Evolutionary conservation across 208 protist genomes (phyloP).

Genomic region (Balamuthia mandrillaris): DNA sequence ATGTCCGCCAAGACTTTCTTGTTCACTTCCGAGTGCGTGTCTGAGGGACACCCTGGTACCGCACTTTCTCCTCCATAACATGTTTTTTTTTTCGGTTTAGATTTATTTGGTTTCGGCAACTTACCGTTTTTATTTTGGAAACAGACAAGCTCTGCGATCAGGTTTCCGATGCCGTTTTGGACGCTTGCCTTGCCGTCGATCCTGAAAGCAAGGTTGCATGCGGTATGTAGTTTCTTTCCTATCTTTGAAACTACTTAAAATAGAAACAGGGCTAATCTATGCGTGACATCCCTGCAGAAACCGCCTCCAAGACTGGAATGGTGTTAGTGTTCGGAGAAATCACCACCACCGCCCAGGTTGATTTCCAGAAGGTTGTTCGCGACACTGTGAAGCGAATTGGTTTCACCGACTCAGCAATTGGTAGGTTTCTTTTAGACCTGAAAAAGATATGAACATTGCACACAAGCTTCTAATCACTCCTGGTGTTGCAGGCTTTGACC

Average conservation of each 20-base stretch:
- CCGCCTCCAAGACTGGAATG: slow-evolving; percentile 95
- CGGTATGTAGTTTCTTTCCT: too few relatives aligned
- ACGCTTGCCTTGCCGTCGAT: slow-evolving; percentile 96
- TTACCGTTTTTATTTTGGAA: not conserved
- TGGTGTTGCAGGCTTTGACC: slow-evolving; percentile 93
- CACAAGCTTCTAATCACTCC: not conserved
- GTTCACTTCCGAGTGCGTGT: slow-evolving; percentile 99
- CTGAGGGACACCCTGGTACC: slow-evolving; percentile 94
- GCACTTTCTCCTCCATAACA: too few relatives aligned
- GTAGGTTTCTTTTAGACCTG: too few relatives aligned
- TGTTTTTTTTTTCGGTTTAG: too few relatives aligned
- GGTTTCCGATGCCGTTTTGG: slow-evolving; percentile 98
- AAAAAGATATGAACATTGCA: too few relatives aligned
- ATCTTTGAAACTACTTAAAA: too few relatives aligned
- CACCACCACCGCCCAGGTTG: slow-evolving; percentile 92
- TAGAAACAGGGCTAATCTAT: too few relatives aligned
- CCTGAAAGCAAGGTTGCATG: slow-evolving; percentile 96
- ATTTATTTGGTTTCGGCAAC: too few relatives aligned
- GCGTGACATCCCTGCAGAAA: too few relatives aligned
- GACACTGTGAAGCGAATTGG: slow-evolving; percentile 95
- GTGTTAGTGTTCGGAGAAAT: slow-evolving; percentile 99
- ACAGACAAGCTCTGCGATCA: slow-evolving; percentile 99
- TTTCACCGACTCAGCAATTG: slow-evolving; percentile 87
- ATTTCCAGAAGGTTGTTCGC: slow-evolving; percentile 95
- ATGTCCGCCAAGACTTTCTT: slow-evolving; percentile 78